Evolutionary conservation across 1,139 yeast genomes (phyloP), one percentile per base, ranked within the genome.

Genomic region (Kodamaea arcana): DNA sequence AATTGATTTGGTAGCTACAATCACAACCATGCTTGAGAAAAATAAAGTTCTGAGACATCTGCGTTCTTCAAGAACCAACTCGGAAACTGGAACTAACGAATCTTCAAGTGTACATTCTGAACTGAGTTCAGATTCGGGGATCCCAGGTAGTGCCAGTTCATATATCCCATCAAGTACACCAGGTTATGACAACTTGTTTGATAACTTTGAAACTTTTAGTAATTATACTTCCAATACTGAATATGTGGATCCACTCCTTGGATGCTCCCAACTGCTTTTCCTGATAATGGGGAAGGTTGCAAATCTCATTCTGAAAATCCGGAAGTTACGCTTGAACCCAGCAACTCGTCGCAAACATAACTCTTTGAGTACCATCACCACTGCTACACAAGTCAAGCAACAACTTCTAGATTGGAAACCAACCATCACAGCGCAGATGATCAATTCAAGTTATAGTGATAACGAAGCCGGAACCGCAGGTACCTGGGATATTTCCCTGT

Each of bases 211-310:
- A 33, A 40, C 50, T 4, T 47, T 61, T 32, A 31, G 37, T 4
- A 33, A 33, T 25, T 29, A 31, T 27, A 46, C 48, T 22, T 43
- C 49, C 34, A 54, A 59, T 35, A 47, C 54, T 13, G 69, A 65
- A 30, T 69, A 67, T 25, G 69, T 80, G 31, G 86, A 80, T 50
- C 85, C 86, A 3, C 57, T 80, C 24, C 56, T 80, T 33, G 87
- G 87, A 2, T 78, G 83, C 52, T 80, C 80, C 0, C 84, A 78
- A 47, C 70, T 77, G 3, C 53, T 80, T 23, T 80, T 80, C 50
- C 75, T 79, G 39, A 64, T 80, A 7, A 76, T 80, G 60, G 83
- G 84, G 1, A 70, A 70, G 44, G 83, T 78, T 21, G 83, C 85
- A 0, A 60, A 72, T 2, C 58, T 80, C 32, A 76, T 78, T 12